phyloP scores from a whole-genome alignment of 495 filamentous ascomycete species.

The Xylaria cubensis region DNA sequence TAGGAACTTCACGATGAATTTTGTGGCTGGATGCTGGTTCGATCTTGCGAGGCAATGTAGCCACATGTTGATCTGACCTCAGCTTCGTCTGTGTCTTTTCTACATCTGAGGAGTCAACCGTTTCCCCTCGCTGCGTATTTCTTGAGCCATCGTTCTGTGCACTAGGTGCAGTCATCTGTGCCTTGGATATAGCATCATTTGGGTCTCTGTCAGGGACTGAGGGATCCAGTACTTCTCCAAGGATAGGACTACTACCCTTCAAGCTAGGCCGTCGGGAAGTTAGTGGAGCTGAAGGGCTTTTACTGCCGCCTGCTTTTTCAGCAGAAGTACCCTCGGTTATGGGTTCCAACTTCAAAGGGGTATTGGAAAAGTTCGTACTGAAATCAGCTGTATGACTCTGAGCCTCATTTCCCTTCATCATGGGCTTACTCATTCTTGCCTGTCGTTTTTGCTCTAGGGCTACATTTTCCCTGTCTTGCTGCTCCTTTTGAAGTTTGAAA shows the following conservation, averaged over 20 bases:
- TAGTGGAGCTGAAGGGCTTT: slow-evolving; percentile 9
- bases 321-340: neutral
- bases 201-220: neutral
- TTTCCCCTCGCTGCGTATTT: neutral
- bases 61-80: neutral
- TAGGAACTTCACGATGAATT: slow-evolving; percentile 2
- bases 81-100: neutral
- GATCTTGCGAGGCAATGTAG: neutral
- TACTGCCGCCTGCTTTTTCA: neutral
- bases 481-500: slow-evolving; percentile 41
- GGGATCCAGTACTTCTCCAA: neutral
- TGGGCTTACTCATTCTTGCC: slow-evolving; percentile 20
- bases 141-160: neutral
- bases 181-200: neutral
- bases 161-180: neutral
- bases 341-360: neutral
- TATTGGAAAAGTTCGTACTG: neutral
- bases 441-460: slow-evolving; percentile 34
- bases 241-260: neutral
- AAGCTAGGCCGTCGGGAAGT: neutral
- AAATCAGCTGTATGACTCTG: slow-evolving; percentile 2
- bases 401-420: neutral
- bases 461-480: slow-evolving; percentile 39
- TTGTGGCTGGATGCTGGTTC: neutral
- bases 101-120: neutral